These are phyloP conservation scores for Talaromyces borbonicus DNA, from an alignment of 495 filamentous ascomycete genomes.

Conservation along the genomic window DNA sequence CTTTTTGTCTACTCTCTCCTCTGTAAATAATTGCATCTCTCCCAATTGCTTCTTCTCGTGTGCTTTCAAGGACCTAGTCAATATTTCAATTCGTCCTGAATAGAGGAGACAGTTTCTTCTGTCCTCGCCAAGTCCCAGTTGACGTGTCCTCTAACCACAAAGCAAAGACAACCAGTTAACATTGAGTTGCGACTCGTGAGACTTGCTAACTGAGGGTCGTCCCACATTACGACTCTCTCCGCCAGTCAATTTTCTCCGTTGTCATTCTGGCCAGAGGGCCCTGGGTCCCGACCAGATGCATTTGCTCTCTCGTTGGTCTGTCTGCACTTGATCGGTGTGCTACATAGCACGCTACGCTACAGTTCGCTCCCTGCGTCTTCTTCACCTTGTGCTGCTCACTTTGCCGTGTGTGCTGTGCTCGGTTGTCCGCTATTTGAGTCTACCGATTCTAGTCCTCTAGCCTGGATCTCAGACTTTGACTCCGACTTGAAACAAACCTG, in stretches of 20 bases:
- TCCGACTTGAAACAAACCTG: too few relatives aligned
- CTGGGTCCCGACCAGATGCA: neutral
- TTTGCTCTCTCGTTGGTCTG: constrained; percentile 1
- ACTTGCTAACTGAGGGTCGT: too few relatives aligned
- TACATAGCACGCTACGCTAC: too few relatives aligned
- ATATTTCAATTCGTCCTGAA: neutral
- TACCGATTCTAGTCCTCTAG: too few relatives aligned
- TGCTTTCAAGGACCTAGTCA: neutral
- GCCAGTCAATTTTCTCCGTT: neutral
- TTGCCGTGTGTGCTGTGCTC: neutral
- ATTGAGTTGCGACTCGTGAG: too few relatives aligned
- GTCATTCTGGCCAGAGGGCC: neutral
- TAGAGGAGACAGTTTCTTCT: neutral
- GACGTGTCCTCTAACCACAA: constrained; percentile 1
- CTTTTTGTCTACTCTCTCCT: too few relatives aligned
- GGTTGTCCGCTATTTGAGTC: constrained; percentile 1
- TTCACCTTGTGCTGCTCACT: too few relatives aligned
- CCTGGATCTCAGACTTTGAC: too few relatives aligned
- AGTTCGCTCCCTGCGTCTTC: too few relatives aligned
- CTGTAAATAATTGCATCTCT: neutral
- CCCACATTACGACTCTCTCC: neutral
- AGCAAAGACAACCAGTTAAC: too few relatives aligned
- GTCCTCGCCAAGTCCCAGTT: too few relatives aligned
- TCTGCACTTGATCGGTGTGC: neutral
- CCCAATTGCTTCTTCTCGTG: neutral